phyloP scores from a whole-genome alignment of 495 filamentous ascomycete species.

The Hypoxylon rickii region DNA sequence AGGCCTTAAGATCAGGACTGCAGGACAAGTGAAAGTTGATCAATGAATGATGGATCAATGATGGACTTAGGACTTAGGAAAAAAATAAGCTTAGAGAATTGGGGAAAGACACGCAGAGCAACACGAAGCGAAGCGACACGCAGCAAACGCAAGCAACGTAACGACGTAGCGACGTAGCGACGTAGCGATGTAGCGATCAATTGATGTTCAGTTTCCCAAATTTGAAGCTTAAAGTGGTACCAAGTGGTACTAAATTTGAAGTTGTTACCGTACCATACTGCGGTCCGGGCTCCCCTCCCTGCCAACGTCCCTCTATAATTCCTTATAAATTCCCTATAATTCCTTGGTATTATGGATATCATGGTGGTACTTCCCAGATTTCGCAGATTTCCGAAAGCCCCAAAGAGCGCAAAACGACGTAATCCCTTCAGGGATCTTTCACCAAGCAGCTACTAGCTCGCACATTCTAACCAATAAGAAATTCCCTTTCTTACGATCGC shows the following conservation, averaged over 20 bases:
- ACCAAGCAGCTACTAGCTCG: conserved; percentile 14
- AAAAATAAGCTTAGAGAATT: neutral
- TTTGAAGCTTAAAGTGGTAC: conserved; percentile 29
- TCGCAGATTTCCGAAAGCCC: conserved; percentile 30
- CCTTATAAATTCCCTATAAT: too few species aligned
- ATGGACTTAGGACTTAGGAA: too few species aligned
- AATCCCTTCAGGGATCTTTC: conserved; percentile 28
- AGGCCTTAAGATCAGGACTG: too few species aligned
- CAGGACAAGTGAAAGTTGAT: too few species aligned
- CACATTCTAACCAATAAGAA: conserved; percentile 10
- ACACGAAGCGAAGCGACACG: neutral
- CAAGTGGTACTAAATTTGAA: neutral
- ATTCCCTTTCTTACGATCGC: neutral
- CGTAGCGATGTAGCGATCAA: too few species aligned
- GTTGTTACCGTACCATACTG: too few species aligned
- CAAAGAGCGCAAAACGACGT: conserved; percentile 31
- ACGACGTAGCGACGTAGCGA: conserved; percentile 25
- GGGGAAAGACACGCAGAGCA: too few species aligned
- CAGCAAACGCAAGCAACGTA: conserved; percentile 18
- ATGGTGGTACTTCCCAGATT: conserved; percentile 8
- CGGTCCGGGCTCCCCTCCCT: conserved; percentile 5
- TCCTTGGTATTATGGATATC: too few species aligned
- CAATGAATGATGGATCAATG: too few species aligned
- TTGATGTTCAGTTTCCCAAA: too few species aligned
- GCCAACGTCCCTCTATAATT: too few species aligned